Evolutionary conservation across 352 stramenopile genomes (phyloP), one percentile per base, ranked within the genome.

Genomic region (Globisporangium spiculum): DNA sequence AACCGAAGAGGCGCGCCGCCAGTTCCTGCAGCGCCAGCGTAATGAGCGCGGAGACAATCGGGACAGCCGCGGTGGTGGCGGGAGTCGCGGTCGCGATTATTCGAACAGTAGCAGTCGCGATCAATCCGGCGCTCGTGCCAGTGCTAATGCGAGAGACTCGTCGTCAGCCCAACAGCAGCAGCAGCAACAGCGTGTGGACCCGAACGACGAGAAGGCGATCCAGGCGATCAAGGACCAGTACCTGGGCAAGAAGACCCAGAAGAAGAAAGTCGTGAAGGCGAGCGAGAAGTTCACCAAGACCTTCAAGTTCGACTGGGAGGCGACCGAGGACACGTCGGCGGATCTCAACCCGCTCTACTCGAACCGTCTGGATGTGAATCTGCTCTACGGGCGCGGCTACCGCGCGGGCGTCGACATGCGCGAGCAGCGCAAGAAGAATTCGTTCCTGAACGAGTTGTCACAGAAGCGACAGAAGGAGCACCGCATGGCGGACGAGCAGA

Each of bases 251-350:
- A 89, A 83, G 10, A 73, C 83, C 16, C 84, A 83, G 69, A 97
- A 96, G 75, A 97, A 97, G 61, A 95, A 93, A 70, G 77, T 97
- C 24, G 81, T 96, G 18, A 98, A 98, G 67, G 89, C 94, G 16
- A 97, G 88, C 32, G 91, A 98, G 62, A 98, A 98, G 71, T 98
- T 97, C 63, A 82, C 86, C 41, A 94, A 96, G 70, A 96, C 97
- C 71, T 98, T 97, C 68, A 88, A 97, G 69, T 98, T 98, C 70
- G 90, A 98, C 71, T 98, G 94, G 94, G 90, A 98, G 38, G 82
- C 88, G 12, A 83, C 76, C 0, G 94, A 98, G 48, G 94, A 98
- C 72, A 98, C 94, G 38, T 96, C 85, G 30, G 62, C 75, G 12
- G 93, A 98, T 66, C 63, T 97, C 24, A 98, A 98, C 67, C 93